These are phyloP conservation scores for Ailanthus altissimus DNA, from an alignment of 345 rosid species.

Conservation along the genomic window DNA sequence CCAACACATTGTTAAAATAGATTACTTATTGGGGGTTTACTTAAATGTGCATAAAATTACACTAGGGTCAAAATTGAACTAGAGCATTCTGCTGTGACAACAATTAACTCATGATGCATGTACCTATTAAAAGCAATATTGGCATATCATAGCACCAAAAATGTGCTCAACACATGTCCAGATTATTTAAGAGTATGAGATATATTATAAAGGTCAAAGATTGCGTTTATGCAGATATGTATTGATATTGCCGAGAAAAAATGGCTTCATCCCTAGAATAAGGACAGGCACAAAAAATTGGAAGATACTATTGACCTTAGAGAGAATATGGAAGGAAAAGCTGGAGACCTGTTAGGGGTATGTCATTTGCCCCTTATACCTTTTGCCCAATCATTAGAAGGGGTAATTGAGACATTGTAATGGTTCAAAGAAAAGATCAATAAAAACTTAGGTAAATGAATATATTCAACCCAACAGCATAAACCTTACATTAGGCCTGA, in stretches of 20 bases:
- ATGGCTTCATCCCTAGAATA: not conserved
- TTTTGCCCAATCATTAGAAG: not conserved
- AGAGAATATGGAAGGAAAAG: not conserved
- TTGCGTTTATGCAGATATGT: not conserved
- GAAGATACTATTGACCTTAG: not conserved
- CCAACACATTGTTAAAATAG: not conserved
- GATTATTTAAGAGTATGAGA: not conserved
- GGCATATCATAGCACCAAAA: not conserved
- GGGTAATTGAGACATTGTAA: too few relatives aligned
- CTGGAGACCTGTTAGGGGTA: not conserved
- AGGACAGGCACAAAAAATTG: not conserved
- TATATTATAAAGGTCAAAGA: not conserved
- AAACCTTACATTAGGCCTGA: not conserved
- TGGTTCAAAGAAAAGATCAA: not conserved
- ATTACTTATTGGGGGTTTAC: not conserved
- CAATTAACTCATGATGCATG: not conserved
- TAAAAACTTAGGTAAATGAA: not conserved
- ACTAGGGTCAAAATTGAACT: not conserved
- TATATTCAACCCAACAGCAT: not conserved
- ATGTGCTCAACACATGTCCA: not conserved
- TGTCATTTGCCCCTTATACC: not conserved
- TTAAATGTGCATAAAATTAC: not conserved
- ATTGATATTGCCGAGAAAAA: not conserved
- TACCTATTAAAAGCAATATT: not conserved
- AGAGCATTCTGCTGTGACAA: conserved; percentile 1